These are phyloP conservation scores for Penicillium aurantiogriseum DNA, from an alignment of 2,329 filamentous ascomycete species.

Conservation along the genomic window DNA sequence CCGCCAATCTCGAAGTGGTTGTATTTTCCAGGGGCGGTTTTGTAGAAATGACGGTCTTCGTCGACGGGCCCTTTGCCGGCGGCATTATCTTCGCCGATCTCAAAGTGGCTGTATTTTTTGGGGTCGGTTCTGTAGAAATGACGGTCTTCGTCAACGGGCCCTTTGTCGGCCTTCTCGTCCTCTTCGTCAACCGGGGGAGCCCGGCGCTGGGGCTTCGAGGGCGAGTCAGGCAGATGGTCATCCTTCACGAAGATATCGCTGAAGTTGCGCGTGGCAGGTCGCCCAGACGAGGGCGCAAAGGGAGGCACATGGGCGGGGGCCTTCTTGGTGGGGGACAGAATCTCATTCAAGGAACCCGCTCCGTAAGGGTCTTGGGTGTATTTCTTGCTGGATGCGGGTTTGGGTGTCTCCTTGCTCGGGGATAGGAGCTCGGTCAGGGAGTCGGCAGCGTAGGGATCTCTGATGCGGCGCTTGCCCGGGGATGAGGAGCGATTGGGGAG, in stretches of 20 bases:
- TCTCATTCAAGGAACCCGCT: slow-evolving; percentile 62
- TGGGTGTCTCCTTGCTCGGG: slow-evolving; percentile 52
- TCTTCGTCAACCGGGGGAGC: slow-evolving; percentile 1
- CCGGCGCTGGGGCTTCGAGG: slow-evolving; percentile 26
- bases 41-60: slow-evolving; percentile 41
- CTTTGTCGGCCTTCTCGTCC: neutral
- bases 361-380: slow-evolving; percentile 39
- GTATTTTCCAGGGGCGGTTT: slow-evolving; percentile 75
- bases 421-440: slow-evolving; percentile 71
- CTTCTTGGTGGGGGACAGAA: slow-evolving; percentile 60
- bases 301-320: slow-evolving; percentile 55
- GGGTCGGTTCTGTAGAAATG: slow-evolving; percentile 62
- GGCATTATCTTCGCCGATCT: slow-evolving; percentile 28
- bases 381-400: slow-evolving; percentile 31
- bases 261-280: slow-evolving; percentile 64
- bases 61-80: slow-evolving; percentile 14
- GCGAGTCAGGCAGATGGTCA: slow-evolving; percentile 35
- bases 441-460: slow-evolving; percentile 44
- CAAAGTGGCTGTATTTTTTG: slow-evolving; percentile 71
- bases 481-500: slow-evolving; percentile 25
- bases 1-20: slow-evolving; percentile 56
- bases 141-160: slow-evolving; percentile 32
- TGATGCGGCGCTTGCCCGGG: slow-evolving; percentile 43
- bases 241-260: slow-evolving; percentile 66
- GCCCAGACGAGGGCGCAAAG: slow-evolving; percentile 63